Evolutionary conservation across 371 early-diverging fungal species (phyloP), one percentile per base, ranked within the genome.

Genomic region (Capillidium rhysosporum): DNA sequence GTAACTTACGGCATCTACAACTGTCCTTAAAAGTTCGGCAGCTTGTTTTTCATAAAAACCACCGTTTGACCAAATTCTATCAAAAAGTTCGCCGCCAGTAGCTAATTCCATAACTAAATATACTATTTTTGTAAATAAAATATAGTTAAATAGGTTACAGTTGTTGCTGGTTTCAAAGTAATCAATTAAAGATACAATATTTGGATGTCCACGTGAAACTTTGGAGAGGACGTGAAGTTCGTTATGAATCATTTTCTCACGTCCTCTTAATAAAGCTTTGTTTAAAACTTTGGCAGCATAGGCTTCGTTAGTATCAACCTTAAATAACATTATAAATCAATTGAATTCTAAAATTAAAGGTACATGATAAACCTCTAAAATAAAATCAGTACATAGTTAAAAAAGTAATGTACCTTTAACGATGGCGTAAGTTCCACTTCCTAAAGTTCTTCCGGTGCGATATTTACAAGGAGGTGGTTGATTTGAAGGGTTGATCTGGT

Each of bases 221-320:
- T 74, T 74, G 59, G 82, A 79, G 49, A 90, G 67, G 21, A 90
- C 78, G 34, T 80, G 77, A 65, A 90, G 87, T 65, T 90, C 91
- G 60, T 89, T 89, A 40, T 85, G 70, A 55, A 89, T 81, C 86
- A 91, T 83, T 62, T 84, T 80, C 59, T 91, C 89, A 54, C 84
- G 71, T 43, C 89, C 90, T 51, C 71, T 74, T 86, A 92, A 86
- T 52, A 84, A 64, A 63, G 78, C 76, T 62, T 92, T 92, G 70
- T 79, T 85, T 68, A 92, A 86, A 39, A 92, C 79, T 61, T 95
- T 95, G 58, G 80, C 84, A 9, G 96, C 93, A 69, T 77, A 92
- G 34, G 68, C 72, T 63, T 89, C 72, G 30, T 82, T 84, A 1
- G 91, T 88, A 41, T 77, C 79, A 58, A 89, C 82, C 80, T 80